These are phyloP conservation scores for Didymella sp. DNA, from an alignment of 2,329 filamentous ascomycete genomes.

Conservation along the genomic window DNA sequence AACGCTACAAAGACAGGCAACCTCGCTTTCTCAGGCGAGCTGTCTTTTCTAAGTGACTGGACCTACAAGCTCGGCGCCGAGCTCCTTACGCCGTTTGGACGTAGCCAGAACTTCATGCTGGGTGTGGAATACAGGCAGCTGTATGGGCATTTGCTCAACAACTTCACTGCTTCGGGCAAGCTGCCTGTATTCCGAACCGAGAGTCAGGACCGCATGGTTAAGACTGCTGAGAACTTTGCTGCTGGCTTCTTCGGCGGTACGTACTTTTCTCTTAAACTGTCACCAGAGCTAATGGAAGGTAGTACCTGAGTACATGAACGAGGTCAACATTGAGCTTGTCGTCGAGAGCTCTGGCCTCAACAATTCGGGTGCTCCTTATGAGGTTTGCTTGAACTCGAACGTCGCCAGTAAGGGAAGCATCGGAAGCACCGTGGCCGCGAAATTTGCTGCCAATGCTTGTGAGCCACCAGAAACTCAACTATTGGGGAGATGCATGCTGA, in stretches of 20 bases:
- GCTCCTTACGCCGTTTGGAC: constrained; percentile 41
- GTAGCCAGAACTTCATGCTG: constrained; percentile 51
- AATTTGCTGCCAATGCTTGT: constrained; percentile 36
- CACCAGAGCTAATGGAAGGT: neutral
- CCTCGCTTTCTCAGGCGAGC: constrained; percentile 36
- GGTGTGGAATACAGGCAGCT: constrained; percentile 53
- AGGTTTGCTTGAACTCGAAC: constrained; percentile 41
- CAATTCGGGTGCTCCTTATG: constrained; percentile 42
- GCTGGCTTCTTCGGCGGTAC: constrained; percentile 40
- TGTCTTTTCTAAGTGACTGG: constrained; percentile 37
- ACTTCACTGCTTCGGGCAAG: constrained; percentile 49
- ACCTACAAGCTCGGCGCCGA: constrained; percentile 43
- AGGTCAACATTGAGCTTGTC: constrained; percentile 42
- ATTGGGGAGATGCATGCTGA: neutral
- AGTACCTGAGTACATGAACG: constrained; percentile 38
- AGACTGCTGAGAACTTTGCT: constrained; percentile 43
- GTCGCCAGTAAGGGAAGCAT: constrained; percentile 36
- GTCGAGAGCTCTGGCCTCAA: constrained; percentile 37
- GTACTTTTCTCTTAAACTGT: neutral
- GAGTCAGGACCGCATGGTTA: constrained; percentile 44
- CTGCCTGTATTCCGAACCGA: constrained; percentile 50
- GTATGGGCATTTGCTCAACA: constrained; percentile 54
- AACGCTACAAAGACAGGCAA: constrained; percentile 37
- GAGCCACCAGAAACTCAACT: neutral
- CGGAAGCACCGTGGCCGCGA: constrained; percentile 31